Evolutionary conservation across 306 rosid species (phyloP).

Genomic region (Lablab purpureus): DNA sequence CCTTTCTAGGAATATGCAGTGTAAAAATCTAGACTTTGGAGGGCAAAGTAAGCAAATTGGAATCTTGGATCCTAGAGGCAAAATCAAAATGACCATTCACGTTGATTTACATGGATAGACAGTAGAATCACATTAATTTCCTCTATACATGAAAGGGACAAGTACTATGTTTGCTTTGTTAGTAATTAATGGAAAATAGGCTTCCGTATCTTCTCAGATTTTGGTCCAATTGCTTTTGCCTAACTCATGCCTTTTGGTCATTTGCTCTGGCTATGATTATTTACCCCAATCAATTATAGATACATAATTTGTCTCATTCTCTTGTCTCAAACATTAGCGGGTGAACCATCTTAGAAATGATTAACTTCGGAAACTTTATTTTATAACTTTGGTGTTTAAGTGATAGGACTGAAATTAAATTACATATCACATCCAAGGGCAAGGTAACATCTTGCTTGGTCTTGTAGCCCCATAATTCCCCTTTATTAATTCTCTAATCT

Average conservation of each 20-base stretch:
- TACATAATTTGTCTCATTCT: slow-evolving; percentile 26
- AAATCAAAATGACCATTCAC: slow-evolving; percentile 28
- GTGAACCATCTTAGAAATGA: slow-evolving; percentile 23
- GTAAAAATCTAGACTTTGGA: slow-evolving; percentile 34
- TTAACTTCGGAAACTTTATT: slow-evolving; percentile 21
- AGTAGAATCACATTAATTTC: slow-evolving; percentile 26
- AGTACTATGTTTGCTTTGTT: slow-evolving; percentile 29
- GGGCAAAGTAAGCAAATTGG: slow-evolving; percentile 30
- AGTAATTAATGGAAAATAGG: slow-evolving; percentile 18
- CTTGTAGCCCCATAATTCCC: slow-evolving; percentile 41
- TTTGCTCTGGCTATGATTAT: slow-evolving; percentile 35
- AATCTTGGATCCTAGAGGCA: slow-evolving; percentile 25
- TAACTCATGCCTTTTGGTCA: slow-evolving; percentile 47
- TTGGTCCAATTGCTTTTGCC: slow-evolving; percentile 48
- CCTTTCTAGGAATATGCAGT: neutral
- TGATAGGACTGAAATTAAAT: slow-evolving; percentile 38
- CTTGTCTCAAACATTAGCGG: slow-evolving; percentile 1
- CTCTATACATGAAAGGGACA: slow-evolving; percentile 34
- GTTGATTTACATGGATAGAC: slow-evolving; percentile 25
- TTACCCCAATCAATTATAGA: slow-evolving; percentile 38
- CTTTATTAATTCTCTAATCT: slow-evolving; percentile 4
- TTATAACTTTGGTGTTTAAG: slow-evolving; percentile 20
- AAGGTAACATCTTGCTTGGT: slow-evolving; percentile 33
- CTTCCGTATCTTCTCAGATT: slow-evolving; percentile 50
- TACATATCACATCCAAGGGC: slow-evolving; percentile 36